Evolutionary conservation across 2,329 filamentous ascomycete genomes (phyloP), one percentile per base, ranked within the genome.

Genomic region (Ceratocystiopsis sp.): DNA sequence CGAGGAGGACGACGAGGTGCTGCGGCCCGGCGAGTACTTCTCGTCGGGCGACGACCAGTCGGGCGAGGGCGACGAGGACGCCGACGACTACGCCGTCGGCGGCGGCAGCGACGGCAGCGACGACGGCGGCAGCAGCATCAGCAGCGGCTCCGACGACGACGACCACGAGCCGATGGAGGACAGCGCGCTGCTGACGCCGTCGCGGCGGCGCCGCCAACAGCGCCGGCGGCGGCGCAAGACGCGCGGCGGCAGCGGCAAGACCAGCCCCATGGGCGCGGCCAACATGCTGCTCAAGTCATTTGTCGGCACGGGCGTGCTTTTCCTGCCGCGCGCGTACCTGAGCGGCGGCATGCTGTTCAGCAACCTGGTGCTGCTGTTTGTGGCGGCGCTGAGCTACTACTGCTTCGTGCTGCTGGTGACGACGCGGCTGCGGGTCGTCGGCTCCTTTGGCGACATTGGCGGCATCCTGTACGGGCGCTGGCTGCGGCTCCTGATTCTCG

Each of bases 321-420:
- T 96, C 64, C 66, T 96, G 33, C 89, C 89, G 0, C 78, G 86
- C 40, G 89, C 91, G 5, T 98, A 91, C 57, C 72, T 95, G 50
- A 98, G 94, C 54, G 91, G 91, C 43, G 91, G 91, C 46, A 96
- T 98, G 87, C 65, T 94, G 15, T 98, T 98, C 61, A 94, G 86
- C 54, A 94, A 93, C 56, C 50, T 93, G 42, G 82, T 98, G 15
- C 73, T 98, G n/a, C 67, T 98, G 18, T 73, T 70, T 35, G 84
- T 98, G 15, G 87, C 91, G 8, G 66, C 73, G 2, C 67, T 98
- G 46, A 95, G 87, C 58, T 98, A 94, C 63, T 94, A 95, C 66
- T 95, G 87, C 64, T 98, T 98, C 61, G 86, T 98, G 37, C 70
- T 98, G 14, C 73, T 98, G 32, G 86, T 95, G 49, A 80, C 80